Percentiles rank a stretch among this genome's conserved stretches.
phyloP scores from a whole-genome alignment of 257 asterid genomes.

The Gentiana dahurica region DNA sequence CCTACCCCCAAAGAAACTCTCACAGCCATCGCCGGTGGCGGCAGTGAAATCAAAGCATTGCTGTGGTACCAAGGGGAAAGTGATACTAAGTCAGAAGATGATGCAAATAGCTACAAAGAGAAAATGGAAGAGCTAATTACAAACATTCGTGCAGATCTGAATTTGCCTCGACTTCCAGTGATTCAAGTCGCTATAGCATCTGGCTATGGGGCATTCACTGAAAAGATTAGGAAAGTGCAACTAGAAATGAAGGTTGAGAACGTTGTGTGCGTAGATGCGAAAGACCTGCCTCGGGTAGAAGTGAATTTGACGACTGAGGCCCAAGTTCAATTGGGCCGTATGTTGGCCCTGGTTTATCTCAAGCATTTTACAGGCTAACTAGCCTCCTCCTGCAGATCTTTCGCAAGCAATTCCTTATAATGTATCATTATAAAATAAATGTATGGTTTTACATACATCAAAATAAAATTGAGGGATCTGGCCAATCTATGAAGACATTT shows the following conservation, averaged over 20 bases:
- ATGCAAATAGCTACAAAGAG: background rate
- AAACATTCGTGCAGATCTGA: constrained; percentile 14
- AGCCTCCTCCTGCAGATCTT: too few species aligned
- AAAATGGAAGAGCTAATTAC: constrained; percentile 11
- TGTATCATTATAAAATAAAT: too few species aligned
- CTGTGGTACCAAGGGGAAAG: constrained; percentile 41
- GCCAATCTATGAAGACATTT: too few species aligned
- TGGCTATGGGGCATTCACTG: constrained; percentile 5
- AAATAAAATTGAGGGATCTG: too few species aligned
- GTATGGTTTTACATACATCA: too few species aligned
- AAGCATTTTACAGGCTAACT: too few species aligned
- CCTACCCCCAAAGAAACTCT: too few species aligned
- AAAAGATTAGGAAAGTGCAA: constrained; percentile 16
- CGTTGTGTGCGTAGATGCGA: constrained; percentile 3
- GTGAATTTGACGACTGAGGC: constrained; percentile 12
- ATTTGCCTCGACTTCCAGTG: constrained; percentile 9
- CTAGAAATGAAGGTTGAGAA: background rate
- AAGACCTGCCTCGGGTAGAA: constrained; percentile 10
- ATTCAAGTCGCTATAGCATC: constrained; percentile 14
- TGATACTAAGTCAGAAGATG: constrained; percentile 11
- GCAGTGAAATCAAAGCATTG: constrained; percentile 19
- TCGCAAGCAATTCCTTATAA: too few species aligned
- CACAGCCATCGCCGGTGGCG: constrained; percentile 7
- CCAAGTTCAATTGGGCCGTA: constrained; percentile 16
- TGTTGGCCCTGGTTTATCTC: too few species aligned